Conservation (phyloP, 257 asterid genomes). For the Petrea volubilis region DNA sequence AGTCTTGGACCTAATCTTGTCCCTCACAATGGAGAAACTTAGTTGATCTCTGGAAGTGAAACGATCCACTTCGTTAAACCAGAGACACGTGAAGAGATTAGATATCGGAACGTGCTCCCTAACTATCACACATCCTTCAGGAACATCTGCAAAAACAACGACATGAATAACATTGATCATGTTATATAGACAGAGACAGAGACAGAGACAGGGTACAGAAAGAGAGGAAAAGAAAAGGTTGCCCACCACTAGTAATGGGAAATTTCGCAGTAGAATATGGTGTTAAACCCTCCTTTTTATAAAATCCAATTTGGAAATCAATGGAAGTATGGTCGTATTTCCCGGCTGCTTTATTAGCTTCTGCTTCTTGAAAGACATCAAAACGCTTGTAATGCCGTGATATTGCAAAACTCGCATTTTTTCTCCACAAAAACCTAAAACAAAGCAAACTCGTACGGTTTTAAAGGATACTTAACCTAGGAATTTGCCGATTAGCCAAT, state of each 20-base stretch:
- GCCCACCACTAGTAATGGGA: conserved; percentile 81
- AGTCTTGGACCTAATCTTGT: conserved; percentile 71
- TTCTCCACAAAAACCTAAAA: conserved; percentile 88
- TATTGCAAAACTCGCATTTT: conserved; percentile 89
- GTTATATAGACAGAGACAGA: too few species aligned
- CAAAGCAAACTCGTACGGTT: not conserved
- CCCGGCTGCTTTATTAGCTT: conserved; percentile 92
- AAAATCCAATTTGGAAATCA: conserved; percentile 87
- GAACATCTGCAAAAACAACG: conserved; percentile 66
- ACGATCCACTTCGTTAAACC: conserved; percentile 96
- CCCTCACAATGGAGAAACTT: conserved; percentile 90
- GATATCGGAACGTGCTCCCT: conserved; percentile 86
- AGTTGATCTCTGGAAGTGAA: conserved; percentile 94
- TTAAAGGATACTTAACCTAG: not conserved
- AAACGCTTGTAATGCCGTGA: conserved; percentile 88
- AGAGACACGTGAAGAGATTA: conserved; percentile 87
- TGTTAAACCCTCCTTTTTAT: conserved; percentile 81
- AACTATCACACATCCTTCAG: conserved; percentile 92
- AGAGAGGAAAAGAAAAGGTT: not conserved
- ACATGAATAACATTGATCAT: conserved; percentile 7
- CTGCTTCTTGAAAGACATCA: conserved; percentile 92
- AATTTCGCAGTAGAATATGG: conserved; percentile 73
- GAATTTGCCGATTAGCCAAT: not conserved
- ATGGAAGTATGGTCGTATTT: conserved; percentile 86
- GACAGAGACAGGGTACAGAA: not conserved